Evolutionary conservation across 805 yeast genomes (phyloP).

Genomic region (Candida jianshihensis): DNA sequence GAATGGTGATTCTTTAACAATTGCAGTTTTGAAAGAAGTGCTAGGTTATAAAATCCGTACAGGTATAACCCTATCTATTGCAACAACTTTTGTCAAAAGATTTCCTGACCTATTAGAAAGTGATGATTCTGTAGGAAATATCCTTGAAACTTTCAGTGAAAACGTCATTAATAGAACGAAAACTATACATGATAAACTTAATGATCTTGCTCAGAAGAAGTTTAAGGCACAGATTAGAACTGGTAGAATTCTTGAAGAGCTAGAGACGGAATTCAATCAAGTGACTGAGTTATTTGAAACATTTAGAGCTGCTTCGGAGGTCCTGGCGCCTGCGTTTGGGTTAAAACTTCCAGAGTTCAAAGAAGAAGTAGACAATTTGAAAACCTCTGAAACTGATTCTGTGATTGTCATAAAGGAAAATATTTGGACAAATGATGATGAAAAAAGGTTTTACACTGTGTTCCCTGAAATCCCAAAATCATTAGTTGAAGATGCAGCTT

Average conservation of each 20-base stretch:
- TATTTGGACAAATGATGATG: conserved; percentile 63
- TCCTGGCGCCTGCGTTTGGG: conserved; percentile 35
- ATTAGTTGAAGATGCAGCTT: conserved; percentile 22
- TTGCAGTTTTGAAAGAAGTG: conserved; percentile 38
- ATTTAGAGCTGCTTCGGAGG: conserved; percentile 35
- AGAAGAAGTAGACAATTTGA: conserved; percentile 16
- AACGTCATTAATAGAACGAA: conserved; percentile 33
- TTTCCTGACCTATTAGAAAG: conserved; percentile 30
- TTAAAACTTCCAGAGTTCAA: conserved; percentile 32
- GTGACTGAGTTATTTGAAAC: conserved; percentile 33
- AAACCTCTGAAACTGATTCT: conserved; percentile 18
- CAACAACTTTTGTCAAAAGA: conserved; percentile 43
- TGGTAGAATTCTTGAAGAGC: conserved; percentile 45
- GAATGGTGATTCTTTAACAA: conserved; percentile 32
- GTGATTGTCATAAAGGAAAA: conserved; percentile 23
- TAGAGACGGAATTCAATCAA: conserved; percentile 29
- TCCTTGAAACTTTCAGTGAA: conserved; percentile 36
- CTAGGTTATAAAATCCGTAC: conserved; percentile 32
- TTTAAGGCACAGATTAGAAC: conserved; percentile 56
- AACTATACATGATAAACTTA: conserved; percentile 29
- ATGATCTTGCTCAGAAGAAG: conserved; percentile 32
- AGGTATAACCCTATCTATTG: conserved; percentile 31
- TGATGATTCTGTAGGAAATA: conserved; percentile 20
- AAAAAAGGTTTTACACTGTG: conserved; percentile 55
- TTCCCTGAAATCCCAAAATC: conserved; percentile 37